A percentile compares a stretch with the other conserved stretches of the same genome.
phyloP scores from a whole-genome alignment of 129 eudicot genomes.

The Chrysanthemum seticuspe region DNA sequence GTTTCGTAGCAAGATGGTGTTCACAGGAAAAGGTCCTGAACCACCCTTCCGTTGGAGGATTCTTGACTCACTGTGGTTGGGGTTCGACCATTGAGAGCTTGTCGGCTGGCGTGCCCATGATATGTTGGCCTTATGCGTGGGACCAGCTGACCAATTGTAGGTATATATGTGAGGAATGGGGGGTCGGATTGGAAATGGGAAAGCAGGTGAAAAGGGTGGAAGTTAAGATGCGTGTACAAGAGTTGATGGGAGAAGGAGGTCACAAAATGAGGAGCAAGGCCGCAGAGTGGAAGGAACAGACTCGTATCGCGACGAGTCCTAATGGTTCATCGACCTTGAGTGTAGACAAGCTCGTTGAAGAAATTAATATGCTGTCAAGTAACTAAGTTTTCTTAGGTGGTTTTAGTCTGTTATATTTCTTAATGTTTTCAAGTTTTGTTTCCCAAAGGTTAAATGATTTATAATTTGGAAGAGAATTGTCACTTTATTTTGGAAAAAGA shows the following conservation, averaged over 20 bases:
- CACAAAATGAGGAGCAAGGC: constrained; percentile 9
- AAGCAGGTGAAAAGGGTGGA: neutral
- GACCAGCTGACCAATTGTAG: neutral
- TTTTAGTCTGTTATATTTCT: neutral
- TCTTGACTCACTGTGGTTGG: constrained; percentile 31
- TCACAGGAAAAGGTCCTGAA: constrained; percentile 24
- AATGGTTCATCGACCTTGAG: constrained; percentile 10
- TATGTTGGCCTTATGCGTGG: constrained; percentile 12
- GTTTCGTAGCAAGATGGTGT: constrained; percentile 29
- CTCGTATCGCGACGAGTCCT: neutral
- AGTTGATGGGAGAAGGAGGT: constrained; percentile 18
- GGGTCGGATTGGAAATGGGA: constrained; percentile 13
- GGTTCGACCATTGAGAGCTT: constrained; percentile 23
- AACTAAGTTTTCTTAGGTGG: neutral
- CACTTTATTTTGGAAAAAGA: too few relatives aligned
- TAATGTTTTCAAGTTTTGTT: too few relatives aligned
- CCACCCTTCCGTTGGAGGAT: constrained; percentile 21
- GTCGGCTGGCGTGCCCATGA: constrained; percentile 22
- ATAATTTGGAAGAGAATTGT: too few relatives aligned
- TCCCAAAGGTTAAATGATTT: too few relatives aligned
- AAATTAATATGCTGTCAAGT: neutral
- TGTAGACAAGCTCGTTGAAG: constrained; percentile 1
- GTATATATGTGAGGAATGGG: constrained; percentile 14
- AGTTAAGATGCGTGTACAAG: constrained; percentile 2
- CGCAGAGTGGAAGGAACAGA: constrained; percentile 3